Evolutionary conservation across 129 eudicot species (phyloP), one percentile per base, ranked within the genome.

Genomic region (Centaurea solstitialis): DNA sequence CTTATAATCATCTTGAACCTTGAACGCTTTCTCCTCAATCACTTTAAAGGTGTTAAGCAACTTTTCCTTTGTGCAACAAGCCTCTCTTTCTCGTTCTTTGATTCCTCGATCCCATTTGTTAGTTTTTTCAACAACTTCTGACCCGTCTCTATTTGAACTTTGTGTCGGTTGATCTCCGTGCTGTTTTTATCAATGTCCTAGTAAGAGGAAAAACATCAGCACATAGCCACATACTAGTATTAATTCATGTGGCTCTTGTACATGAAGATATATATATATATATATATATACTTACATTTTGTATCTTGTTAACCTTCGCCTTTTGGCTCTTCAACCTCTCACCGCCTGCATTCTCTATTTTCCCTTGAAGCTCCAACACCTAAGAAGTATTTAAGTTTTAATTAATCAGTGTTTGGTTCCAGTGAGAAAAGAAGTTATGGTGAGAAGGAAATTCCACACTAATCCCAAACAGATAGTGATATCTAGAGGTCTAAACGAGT

Each of bases 301-400:
- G 98, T 74, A 96, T 89, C 85, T 91, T 88, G 81, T 77, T 86
- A 64, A 91, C 98, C 75, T 87, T 93, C 15, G 87, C 71, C 85
- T 89, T 93, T 75, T 96, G 99, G 68, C 57, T 86, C 88, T 87
- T 91, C 85, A 96, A 76, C 78, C 69, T 88, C 76, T 96, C 99
- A 53, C 98, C 99, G 0, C 98, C 99, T 43, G 97, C 99, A 80
- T 96, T 96, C 81, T 96, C 99, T 61, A 96, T 93, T 81, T 93
- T 96, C 67, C 66, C 79, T 84, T 96, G 99, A 82, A 96, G 97
- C 76, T 91, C 99, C 75, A 77, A 57, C 71, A 92, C 97, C 99
- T 92, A 64, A 75, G 65, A 7, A 38, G 40, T 61, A 84, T 39
- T 74, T 23, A 10, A 40, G 6, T 73, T 70, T 23, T 43, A 39